Conservation (phyloP, 2,329 filamentous ascomycete genomes). For the Claviceps fusiformis region DNA sequence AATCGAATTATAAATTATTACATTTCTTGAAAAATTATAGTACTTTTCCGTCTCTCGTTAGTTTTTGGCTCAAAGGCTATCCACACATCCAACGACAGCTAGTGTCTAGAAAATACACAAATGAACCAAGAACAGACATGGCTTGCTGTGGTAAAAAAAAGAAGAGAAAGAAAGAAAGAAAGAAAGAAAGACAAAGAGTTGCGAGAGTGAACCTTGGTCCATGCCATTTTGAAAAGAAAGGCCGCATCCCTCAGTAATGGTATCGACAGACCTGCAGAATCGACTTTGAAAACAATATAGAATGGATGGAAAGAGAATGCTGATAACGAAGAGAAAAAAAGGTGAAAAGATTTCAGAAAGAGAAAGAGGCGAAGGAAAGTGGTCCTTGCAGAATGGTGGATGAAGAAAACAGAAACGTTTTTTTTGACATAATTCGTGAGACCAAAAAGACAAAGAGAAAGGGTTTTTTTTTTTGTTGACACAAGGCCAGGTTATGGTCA, state of each 20-base stretch:
- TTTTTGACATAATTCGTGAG: background rate
- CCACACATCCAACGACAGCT: background rate
- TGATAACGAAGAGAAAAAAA: background rate
- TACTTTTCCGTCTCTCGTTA: no score
- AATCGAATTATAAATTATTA: no score
- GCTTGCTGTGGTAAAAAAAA: background rate
- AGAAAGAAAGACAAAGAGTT: no score
- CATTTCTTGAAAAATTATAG: no score
- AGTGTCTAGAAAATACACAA: background rate
- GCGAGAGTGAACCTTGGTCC: no score
- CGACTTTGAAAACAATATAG: background rate
- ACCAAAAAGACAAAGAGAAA: background rate
- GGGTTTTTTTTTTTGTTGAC: background rate
- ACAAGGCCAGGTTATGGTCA: background rate
- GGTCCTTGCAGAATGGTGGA: background rate
- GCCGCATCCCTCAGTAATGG: background rate
- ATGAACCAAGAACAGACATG: background rate
- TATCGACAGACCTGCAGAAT: background rate
- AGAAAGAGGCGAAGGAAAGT: background rate
- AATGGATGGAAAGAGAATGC: background rate
- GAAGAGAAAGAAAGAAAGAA: no score
- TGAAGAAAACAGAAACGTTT: background rate
- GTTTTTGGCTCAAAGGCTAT: background rate
- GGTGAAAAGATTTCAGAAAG: background rate
- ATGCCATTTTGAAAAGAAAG: no score